A percentile compares a stretch with the other conserved stretches of the same genome.
Evolutionary conservation across 1,284 basidiomycete species (phyloP).

Genomic region (Austropuccinia psidii): DNA sequence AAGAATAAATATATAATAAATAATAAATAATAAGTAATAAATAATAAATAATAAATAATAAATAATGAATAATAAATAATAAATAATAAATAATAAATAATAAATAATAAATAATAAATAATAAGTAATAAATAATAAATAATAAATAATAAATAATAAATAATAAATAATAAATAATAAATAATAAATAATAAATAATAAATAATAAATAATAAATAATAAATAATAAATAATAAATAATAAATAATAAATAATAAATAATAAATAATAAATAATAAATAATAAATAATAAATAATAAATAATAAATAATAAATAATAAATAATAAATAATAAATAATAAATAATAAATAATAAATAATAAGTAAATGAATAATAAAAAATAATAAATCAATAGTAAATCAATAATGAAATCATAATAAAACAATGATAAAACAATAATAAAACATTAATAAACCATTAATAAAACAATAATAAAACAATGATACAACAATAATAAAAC

Average conservation of each 20-base stretch:
- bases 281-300: not conserved
- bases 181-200: not conserved
- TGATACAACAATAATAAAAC: too few species aligned
- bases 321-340: not conserved
- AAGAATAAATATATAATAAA: not conserved
- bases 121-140: not conserved
- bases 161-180: not conserved
- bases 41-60: not conserved
- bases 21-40: not conserved
- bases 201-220: not conserved
- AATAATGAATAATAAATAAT: not conserved
- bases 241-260: not conserved
- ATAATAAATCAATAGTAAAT: too few species aligned
- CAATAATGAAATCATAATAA: too few species aligned
- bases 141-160: not conserved
- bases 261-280: not conserved
- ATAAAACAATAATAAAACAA: too few species aligned
- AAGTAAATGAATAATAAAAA: too few species aligned
- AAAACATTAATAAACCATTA: too few species aligned
- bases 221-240: not conserved
- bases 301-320: not conserved
- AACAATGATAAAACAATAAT: too few species aligned
- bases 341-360: not conserved
- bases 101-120: not conserved
- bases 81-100: not conserved